Percentiles rank a stretch among this genome's conserved stretches.
Conservation (phyloP, 441 rosid genomes). For the Erodium trifolium region DNA sequence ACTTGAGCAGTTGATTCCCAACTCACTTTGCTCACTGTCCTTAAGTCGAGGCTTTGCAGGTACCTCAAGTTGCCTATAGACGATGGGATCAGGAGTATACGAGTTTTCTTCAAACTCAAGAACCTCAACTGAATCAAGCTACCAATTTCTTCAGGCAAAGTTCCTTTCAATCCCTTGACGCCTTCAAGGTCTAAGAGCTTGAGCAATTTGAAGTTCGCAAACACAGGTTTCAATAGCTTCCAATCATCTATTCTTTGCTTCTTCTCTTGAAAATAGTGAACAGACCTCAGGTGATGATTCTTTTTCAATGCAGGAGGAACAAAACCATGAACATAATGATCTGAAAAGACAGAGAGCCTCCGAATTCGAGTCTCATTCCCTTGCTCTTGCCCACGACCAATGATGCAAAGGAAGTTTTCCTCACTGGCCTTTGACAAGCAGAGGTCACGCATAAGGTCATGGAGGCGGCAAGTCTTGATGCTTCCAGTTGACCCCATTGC, state of each 20-base stretch:
- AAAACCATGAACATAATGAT: background rate
- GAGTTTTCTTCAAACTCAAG: constrained; percentile 8
- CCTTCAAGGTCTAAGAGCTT: constrained; percentile 15
- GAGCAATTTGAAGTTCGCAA: constrained; percentile 1
- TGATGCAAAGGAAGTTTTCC: constrained; percentile 18
- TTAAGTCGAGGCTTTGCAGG: constrained; percentile 16
- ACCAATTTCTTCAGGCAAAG: constrained; percentile 9
- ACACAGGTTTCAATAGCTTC: constrained; percentile 11
- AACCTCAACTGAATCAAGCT: constrained; percentile 11
- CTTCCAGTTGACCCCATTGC: constrained; percentile 23
- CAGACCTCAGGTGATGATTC: constrained; percentile 11
- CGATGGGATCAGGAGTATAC: background rate
- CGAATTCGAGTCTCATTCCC: background rate
- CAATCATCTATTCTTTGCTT: background rate
- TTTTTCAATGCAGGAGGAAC: background rate
- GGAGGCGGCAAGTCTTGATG: constrained; percentile 23
- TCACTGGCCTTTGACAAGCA: constrained; percentile 24
- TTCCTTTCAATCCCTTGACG: background rate
- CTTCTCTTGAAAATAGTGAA: background rate
- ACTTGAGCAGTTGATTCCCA: background rate
- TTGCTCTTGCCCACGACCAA: constrained; percentile 7
- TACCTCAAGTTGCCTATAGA: constrained; percentile 15
- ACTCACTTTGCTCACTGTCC: background rate
- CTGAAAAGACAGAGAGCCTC: constrained; percentile 5
- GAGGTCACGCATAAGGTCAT: constrained; percentile 27